A percentile compares a stretch with the other conserved stretches of the same genome.
These are phyloP conservation scores for Colletotrichum sp. DNA, from an alignment of 2,329 filamentous ascomycete genomes.

Conservation along the genomic window DNA sequence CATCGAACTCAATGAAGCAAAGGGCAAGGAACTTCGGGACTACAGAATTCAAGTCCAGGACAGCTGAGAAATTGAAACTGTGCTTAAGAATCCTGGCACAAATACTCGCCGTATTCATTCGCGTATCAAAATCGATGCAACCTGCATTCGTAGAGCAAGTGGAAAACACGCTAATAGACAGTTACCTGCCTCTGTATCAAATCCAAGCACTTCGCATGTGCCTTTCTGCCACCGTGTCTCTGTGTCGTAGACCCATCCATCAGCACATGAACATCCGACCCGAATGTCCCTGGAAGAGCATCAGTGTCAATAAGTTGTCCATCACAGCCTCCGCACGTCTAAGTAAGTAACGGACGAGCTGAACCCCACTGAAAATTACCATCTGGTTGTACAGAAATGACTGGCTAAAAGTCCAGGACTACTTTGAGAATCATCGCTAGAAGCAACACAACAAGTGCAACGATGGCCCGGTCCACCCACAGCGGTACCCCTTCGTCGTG, in stretches of 20 bases:
- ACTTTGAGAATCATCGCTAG: slow-evolving; percentile 72
- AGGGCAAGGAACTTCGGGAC: neutral
- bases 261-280: neutral
- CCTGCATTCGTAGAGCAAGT: neutral
- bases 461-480: slow-evolving; percentile 85
- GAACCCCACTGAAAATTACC: neutral
- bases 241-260: neutral
- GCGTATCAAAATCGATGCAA: neutral
- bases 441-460: slow-evolving; percentile 72
- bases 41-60: neutral
- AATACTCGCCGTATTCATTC: neutral
- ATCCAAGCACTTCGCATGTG: neutral
- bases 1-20: neutral
- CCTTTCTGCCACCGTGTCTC: neutral
- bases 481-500: slow-evolving; percentile 60
- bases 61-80: neutral
- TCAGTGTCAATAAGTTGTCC: neutral
- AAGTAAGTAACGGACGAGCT: neutral
- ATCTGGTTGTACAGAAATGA: neutral
- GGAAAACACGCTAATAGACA: neutral
- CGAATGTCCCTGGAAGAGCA: neutral
- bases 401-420: slow-evolving; percentile 35
- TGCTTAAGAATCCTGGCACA: neutral
- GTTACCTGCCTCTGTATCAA: neutral
- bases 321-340: neutral